phyloP scores from a whole-genome alignment of 306 rosid species.

The Cucumis cinereus region DNA sequence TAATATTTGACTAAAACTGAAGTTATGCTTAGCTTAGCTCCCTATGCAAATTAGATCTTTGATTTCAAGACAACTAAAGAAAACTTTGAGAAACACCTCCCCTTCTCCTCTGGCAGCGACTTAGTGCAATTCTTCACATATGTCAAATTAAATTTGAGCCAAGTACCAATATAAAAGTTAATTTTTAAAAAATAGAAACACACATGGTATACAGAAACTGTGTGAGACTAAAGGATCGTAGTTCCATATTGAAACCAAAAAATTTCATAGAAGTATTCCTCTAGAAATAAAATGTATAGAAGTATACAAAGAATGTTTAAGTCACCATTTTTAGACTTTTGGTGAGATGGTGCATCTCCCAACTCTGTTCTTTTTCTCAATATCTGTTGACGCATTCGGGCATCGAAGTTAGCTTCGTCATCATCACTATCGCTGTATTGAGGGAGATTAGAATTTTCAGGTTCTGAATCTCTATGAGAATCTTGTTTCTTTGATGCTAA shows the following conservation, averaged over 20 bases:
- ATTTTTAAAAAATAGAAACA: neutral
- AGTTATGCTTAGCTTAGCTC: neutral
- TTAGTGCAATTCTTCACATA: neutral
- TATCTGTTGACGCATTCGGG: conserved; percentile 79
- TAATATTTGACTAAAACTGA: neutral
- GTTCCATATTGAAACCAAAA: conserved; percentile 8
- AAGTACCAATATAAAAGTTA: neutral
- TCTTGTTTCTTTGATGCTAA: conserved; percentile 65
- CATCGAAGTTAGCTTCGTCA: conserved; percentile 72
- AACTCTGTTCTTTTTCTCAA: conserved; percentile 61
- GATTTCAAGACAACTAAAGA: neutral
- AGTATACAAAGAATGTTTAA: conserved; percentile 8
- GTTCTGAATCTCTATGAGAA: conserved; percentile 30
- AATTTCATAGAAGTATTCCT: conserved; percentile 8
- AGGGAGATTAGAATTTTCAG: conserved; percentile 19
- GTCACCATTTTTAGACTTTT: conserved; percentile 47
- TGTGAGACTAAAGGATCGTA: neutral
- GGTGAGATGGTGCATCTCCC: conserved; percentile 56
- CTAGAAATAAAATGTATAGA: neutral
- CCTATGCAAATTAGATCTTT: neutral
- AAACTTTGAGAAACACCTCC: neutral
- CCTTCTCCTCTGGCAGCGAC: neutral
- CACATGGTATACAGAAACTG: neutral
- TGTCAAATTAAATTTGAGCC: neutral
- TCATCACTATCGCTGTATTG: conserved; percentile 39